Conservation (phyloP, 805 yeast species). For the Ogataea kodamae region DNA sequence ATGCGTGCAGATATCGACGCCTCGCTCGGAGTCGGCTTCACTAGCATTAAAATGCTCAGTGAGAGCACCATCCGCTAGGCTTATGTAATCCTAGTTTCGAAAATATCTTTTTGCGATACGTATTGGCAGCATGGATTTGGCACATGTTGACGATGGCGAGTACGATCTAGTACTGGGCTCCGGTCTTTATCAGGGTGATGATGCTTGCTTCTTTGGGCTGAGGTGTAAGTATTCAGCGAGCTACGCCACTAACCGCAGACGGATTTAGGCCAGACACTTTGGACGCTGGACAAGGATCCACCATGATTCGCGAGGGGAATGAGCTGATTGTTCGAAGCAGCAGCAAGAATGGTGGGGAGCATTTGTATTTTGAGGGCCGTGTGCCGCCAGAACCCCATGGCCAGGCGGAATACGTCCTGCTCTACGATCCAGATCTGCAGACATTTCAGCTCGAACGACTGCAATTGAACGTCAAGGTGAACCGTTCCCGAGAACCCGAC, state of each 20-base stretch:
- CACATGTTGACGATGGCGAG: conserved; percentile 38
- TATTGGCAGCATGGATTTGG: no score
- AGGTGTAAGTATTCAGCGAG: conserved; percentile 27
- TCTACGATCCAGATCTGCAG: conserved; percentile 27
- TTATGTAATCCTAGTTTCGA: conserved; percentile 6
- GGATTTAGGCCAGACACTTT: conserved; percentile 35
- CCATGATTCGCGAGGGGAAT: conserved; percentile 21
- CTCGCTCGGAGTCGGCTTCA: conserved; percentile 31
- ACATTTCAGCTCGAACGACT: conserved; percentile 28
- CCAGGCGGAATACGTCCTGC: conserved; percentile 26
- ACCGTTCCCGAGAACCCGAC: conserved; percentile 31
- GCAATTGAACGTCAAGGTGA: conserved; percentile 29
- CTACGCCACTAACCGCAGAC: conserved; percentile 15
- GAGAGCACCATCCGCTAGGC: conserved; percentile 32
- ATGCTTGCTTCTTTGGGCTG: conserved; percentile 30
- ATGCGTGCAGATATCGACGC: conserved; percentile 23
- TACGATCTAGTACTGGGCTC: conserved; percentile 33
- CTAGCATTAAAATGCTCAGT: conserved; percentile 31
- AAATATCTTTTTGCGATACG: conserved; percentile 4
- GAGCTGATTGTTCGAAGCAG: conserved; percentile 23
- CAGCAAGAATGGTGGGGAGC: conserved; percentile 11
- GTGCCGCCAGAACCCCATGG: conserved; percentile 11
- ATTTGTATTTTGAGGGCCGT: conserved; percentile 32
- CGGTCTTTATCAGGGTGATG: conserved; percentile 17
- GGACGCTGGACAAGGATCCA: conserved; percentile 24